These are phyloP conservation scores for Thielaviopsis ethacetica DNA, from an alignment of 2,329 filamentous ascomycete species.

Conservation along the genomic window DNA sequence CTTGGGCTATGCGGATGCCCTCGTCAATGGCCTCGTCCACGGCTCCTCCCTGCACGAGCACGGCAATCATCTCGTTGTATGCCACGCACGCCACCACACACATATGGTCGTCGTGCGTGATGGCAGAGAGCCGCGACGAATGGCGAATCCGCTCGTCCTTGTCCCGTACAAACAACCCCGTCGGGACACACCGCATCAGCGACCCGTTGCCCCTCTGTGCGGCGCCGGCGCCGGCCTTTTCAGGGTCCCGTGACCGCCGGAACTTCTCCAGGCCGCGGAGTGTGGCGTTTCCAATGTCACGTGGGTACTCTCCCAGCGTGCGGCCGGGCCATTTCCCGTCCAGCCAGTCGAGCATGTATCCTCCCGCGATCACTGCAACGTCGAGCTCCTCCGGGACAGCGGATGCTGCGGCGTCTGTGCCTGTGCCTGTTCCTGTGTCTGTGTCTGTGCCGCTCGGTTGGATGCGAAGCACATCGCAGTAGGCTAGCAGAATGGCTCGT, in stretches of 20 bases:
- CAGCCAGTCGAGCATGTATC: conserved; percentile 26
- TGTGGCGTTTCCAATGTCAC: conserved; percentile 26
- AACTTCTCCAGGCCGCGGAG: conserved; percentile 20
- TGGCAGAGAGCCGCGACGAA: conserved; percentile 21
- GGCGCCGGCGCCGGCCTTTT: conserved; percentile 21
- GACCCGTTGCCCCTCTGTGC: conserved; percentile 28
- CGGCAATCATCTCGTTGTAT: conserved; percentile 24
- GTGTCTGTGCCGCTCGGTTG: too few species aligned
- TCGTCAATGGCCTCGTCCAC: conserved; percentile 18
- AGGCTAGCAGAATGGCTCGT: conserved; percentile 28
- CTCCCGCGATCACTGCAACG: conserved; percentile 21
- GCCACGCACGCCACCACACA: conserved; percentile 23
- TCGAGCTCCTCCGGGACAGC: conserved; percentile 12
- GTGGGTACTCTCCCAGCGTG: conserved; percentile 17
- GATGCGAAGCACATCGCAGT: conserved; percentile 16
- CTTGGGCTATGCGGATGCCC: conserved; percentile 15
- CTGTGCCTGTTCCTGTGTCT: not conserved
- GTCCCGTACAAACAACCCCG: conserved; percentile 23
- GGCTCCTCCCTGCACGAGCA: conserved; percentile 17
- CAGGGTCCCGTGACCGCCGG: conserved; percentile 16
- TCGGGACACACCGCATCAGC: conserved; percentile 31
- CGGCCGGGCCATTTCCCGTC: conserved; percentile 27
- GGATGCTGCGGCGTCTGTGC: not conserved
- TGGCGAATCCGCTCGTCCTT: conserved; percentile 17
- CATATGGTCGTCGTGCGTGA: conserved; percentile 23